Percentiles rank a stretch among this genome's conserved stretches.
These are phyloP conservation scores for Sisymbrium irio DNA, from an alignment of 345 rosid genomes.

Conservation along the genomic window DNA sequence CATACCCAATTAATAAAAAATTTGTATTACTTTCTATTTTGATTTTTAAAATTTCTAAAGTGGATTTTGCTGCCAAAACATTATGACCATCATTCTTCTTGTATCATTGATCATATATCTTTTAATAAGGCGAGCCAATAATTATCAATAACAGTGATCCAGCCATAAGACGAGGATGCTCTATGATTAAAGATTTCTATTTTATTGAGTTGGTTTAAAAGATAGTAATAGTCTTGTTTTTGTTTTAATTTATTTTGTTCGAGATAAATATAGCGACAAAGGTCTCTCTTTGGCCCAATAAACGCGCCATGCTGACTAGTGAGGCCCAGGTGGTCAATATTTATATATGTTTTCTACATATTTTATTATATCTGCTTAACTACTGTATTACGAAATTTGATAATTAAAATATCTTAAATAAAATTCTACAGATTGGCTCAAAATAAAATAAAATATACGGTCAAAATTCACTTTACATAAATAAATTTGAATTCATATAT, in stretches of 20 bases:
- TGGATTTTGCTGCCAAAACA: conserved; percentile 37
- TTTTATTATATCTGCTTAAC: not conserved
- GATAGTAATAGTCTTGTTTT: not conserved
- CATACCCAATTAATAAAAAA: conserved; percentile 21
- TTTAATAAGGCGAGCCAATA: conserved; percentile 7
- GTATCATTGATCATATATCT: not conserved
- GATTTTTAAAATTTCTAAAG: conserved; percentile 12
- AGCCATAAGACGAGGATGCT: conserved; percentile 24
- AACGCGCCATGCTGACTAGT: conserved; percentile 29
- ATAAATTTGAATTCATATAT: not conserved
- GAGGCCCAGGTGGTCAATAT: conserved; percentile 23
- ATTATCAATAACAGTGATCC: conserved; percentile 29
- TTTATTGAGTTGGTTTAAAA: conserved; percentile 4
- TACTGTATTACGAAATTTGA: not conserved
- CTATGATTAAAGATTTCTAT: conserved; percentile 6
- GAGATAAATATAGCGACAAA: not conserved
- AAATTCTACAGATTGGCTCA: not conserved
- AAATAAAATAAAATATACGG: not conserved
- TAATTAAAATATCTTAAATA: not conserved
- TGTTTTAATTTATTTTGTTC: not conserved
- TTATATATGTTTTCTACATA: not conserved
- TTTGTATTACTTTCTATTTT: conserved; percentile 9
- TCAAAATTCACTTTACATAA: not conserved
- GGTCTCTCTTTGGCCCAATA: conserved; percentile 19
- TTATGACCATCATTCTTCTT: conserved; percentile 35